Evolutionary conservation across 2,329 filamentous ascomycete genomes (phyloP).

Genomic region (Verticillium nubilum): DNA sequence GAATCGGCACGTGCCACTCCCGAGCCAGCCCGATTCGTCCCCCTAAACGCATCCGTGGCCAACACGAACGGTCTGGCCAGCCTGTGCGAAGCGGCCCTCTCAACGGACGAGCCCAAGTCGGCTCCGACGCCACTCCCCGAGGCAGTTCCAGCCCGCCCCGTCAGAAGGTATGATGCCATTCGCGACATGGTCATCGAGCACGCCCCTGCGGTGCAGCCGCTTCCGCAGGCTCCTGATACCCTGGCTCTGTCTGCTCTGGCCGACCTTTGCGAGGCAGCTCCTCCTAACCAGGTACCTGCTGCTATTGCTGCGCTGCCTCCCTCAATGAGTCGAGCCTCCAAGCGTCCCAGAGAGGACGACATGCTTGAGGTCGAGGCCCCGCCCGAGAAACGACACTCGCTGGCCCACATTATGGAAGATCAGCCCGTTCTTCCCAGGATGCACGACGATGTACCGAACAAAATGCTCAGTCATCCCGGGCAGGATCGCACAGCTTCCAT

Average conservation of each 20-base stretch:
- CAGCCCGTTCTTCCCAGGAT: not conserved
- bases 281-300: not conserved
- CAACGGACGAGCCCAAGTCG: not conserved
- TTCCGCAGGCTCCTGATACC: constrained; percentile 2
- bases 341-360: not conserved
- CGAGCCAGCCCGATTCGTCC: not conserved
- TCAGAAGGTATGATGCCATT: constrained; percentile 22
- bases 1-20: not conserved
- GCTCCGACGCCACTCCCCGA: not conserved
- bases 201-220: constrained; percentile 1
- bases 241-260: constrained; percentile 6
- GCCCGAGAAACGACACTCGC: not conserved
- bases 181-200: constrained; percentile 14
- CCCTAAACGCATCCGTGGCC: constrained; percentile 6
- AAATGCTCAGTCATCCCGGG: not conserved
- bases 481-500: not conserved
- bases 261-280: not conserved
- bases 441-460: not conserved
- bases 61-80: not conserved
- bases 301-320: not conserved
- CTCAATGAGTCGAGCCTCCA: not conserved
- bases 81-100: not conserved
- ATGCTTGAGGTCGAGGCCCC: not conserved
- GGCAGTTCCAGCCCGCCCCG: not conserved
- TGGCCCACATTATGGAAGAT: not conserved